These are phyloP conservation scores for Fusarium newnesense DNA, from an alignment of 2,329 filamentous ascomycete genomes.

Conservation along the genomic window DNA sequence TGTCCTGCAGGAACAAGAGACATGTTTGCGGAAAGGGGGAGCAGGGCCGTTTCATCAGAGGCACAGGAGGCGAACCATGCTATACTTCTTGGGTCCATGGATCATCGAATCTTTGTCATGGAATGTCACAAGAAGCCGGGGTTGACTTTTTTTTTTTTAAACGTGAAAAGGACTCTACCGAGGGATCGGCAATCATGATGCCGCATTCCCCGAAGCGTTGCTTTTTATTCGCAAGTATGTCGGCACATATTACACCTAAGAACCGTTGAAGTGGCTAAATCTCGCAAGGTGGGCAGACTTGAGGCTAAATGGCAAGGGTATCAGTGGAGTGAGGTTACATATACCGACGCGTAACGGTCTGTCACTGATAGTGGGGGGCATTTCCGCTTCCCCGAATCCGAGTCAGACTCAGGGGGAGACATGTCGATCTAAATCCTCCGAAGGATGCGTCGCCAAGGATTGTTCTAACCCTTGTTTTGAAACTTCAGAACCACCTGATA, in stretches of 20 bases:
- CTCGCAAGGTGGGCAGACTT: neutral
- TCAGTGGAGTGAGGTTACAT: neutral
- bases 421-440: neutral
- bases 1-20: neutral
- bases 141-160: neutral
- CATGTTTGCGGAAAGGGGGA: neutral
- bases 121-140: neutral
- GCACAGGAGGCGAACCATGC: neutral
- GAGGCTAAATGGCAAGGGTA: neutral
- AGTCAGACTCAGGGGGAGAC: neutral
- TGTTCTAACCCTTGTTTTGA: too few species aligned
- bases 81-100: neutral
- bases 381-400: neutral
- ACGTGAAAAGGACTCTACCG: neutral
- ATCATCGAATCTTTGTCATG: neutral
- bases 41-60: neutral
- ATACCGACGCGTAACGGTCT: neutral
- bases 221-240: neutral
- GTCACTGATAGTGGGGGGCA: neutral
- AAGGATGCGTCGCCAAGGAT: neutral
- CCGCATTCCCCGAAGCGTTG: neutral
- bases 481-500: neutral
- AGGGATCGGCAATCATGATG: neutral
- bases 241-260: neutral
- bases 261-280: neutral